Evolutionary conservation across 306 rosid genomes (phyloP), one percentile per base, ranked within the genome.

Genomic region (Vigna radiata): DNA sequence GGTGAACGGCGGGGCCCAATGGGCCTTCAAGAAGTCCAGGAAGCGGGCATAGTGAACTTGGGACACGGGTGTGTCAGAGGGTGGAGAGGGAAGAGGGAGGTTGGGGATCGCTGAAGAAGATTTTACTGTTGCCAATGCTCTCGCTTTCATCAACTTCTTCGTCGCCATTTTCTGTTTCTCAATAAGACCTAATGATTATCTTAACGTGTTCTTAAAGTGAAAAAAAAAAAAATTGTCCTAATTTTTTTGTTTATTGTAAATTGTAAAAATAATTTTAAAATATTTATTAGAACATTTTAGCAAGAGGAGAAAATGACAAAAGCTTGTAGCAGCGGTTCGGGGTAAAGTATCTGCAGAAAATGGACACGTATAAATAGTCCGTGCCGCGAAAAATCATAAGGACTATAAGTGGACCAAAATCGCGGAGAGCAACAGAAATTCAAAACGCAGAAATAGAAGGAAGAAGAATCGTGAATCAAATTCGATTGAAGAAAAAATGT

Each of bases 1-100:
- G 3, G 85, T 82, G 71, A 91, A 73, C 1, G 98, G 94, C 1
- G 89, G 87, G 6, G 87, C 6, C 29, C 91, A 84, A 36, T 90
- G 90, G 83, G 86, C 16, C 58, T 77, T 86, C 46, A 94, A 83
- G 87, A 87, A 91, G 44, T 19, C 68, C 49, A 91, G 88, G 81
- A 94, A 88, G 46, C 72, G 87, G 53, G 64, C 64, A 82, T 90
- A 87, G 76, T 86, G 81, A n/a, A 3, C 81, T 77, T 12, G 91
- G 91, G 50, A 76, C 67, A 43, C 85, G 86, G 8, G 58, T 21
- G 47, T n/a, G 2, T 50, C 69, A 15, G 53, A 46, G 5, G 89
- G 91, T 8, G 86, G 83, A 0, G 80, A 19, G 6, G 96, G 94
- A 0, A 83, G 90, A 36, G 89, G 74, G 14, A 96, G 90, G 80